These are phyloP conservation scores for Fagopyrum esculentum DNA, from an alignment of 148 eudicot genomes.

Conservation along the genomic window DNA sequence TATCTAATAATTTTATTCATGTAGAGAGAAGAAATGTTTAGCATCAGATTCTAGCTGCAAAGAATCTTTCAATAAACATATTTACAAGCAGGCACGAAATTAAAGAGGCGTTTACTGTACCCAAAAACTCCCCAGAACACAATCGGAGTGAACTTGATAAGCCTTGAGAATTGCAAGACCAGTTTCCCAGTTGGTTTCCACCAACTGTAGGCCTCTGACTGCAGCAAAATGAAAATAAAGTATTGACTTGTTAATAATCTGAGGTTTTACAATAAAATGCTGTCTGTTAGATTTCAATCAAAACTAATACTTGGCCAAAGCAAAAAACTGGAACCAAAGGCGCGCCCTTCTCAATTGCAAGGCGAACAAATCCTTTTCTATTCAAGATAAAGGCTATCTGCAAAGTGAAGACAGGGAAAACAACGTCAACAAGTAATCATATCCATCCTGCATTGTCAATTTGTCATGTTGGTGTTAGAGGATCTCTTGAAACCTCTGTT, in stretches of 20 bases:
- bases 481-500: neutral
- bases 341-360: slow-evolving; percentile 68
- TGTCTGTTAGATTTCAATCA: neutral
- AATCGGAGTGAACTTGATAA: slow-evolving; percentile 11
- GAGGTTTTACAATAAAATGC: neutral
- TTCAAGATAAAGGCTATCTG: slow-evolving; percentile 59
- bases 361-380: slow-evolving; percentile 85
- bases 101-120: neutral
- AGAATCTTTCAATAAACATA: neutral
- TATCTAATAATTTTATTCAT: neutral
- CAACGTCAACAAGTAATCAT: neutral
- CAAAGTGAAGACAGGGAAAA: slow-evolving; percentile 11
- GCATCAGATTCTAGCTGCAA: neutral
- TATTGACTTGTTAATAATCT: neutral
- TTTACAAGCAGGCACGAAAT: neutral
- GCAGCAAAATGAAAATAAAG: neutral
- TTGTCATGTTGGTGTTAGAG: neutral
- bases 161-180: slow-evolving; percentile 12
- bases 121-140: slow-evolving; percentile 9
- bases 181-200: slow-evolving; percentile 5
- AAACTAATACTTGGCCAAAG: slow-evolving; percentile 71
- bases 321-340: slow-evolving; percentile 90
- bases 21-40: neutral
- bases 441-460: neutral
- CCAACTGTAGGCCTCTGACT: slow-evolving; percentile 8